Evolutionary conservation across 2,329 filamentous ascomycete genomes (phyloP).

Genomic region (Monilinia vaccinii-corymbosi): DNA sequence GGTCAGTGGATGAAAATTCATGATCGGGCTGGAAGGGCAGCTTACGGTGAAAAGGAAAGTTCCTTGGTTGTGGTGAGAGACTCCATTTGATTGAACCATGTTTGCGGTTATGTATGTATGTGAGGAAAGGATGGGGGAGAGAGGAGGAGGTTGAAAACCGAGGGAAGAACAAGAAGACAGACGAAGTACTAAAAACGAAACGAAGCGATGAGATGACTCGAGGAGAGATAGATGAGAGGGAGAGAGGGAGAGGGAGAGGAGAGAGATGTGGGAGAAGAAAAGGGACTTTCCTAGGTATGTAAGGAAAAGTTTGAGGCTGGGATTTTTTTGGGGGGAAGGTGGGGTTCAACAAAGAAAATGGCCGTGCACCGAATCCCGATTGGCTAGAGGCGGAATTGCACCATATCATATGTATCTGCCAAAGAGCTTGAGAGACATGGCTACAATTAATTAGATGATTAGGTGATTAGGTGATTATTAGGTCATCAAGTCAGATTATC

Average conservation of each 20-base stretch:
- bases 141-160: slow-evolving; percentile 33
- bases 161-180: slow-evolving; percentile 21
- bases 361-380: neutral
- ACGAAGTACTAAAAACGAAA: slow-evolving; percentile 32
- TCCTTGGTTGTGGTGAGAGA: slow-evolving; percentile 47
- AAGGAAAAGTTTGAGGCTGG: slow-evolving; percentile 8
- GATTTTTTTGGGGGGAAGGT: slow-evolving; percentile 3
- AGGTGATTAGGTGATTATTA: too few species aligned
- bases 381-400: neutral
- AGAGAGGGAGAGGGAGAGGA: slow-evolving; percentile 33
- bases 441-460: too few species aligned
- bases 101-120: slow-evolving; percentile 52
- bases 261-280: neutral
- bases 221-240: slow-evolving; percentile 31
- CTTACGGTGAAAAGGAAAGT: slow-evolving; percentile 77
- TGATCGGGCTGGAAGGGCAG: slow-evolving; percentile 8
- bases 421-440: too few species aligned
- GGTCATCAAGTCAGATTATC: too few species aligned
- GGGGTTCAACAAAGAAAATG: slow-evolving; percentile 9
- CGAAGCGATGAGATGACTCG: slow-evolving; percentile 48
- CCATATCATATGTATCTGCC: neutral
- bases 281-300: neutral
- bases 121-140: slow-evolving; percentile 44
- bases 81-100: slow-evolving; percentile 43
- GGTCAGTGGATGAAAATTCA: slow-evolving; percentile 12